Evolutionary conservation across 352 stramenopile species (phyloP).

Genomic region (Pythium phragmitis): DNA sequence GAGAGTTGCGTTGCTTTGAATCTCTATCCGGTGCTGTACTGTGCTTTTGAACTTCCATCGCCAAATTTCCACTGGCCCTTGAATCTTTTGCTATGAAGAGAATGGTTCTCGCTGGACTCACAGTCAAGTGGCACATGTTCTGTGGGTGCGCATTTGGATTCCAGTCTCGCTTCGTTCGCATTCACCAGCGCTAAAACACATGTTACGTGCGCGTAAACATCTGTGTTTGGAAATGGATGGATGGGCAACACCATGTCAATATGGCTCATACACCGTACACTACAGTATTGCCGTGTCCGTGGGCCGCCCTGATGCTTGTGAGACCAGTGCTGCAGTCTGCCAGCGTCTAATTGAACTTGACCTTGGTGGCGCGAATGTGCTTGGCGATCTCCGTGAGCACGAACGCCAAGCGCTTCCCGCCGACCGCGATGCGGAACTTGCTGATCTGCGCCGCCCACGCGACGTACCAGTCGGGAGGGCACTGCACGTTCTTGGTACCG

Average conservation of each 20-base stretch:
- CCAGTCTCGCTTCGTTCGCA: background rate
- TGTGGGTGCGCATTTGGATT: constrained; percentile 8
- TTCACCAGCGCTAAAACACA: constrained; percentile 2
- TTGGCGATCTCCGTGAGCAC: constrained; percentile 29
- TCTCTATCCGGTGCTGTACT: background rate
- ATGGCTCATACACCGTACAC: too few relatives aligned
- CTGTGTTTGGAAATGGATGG: background rate
- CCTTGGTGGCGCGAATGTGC: constrained; percentile 18
- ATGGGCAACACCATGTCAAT: too few relatives aligned
- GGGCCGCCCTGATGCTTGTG: too few relatives aligned
- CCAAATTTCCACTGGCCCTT: too few relatives aligned
- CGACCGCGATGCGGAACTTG: constrained; percentile 27
- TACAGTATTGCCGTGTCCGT: too few relatives aligned
- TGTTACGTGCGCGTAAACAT: background rate
- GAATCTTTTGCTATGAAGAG: too few relatives aligned
- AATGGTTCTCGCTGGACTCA: too few relatives aligned
- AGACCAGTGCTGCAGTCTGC: too few relatives aligned
- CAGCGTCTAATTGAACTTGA: constrained; percentile 3
- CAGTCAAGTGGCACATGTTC: background rate
- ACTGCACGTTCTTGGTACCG: constrained; percentile 32
- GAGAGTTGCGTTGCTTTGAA: background rate
- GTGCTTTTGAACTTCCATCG: background rate
- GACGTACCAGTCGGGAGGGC: constrained; percentile 42
- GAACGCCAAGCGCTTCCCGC: constrained; percentile 31
- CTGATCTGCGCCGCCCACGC: constrained; percentile 21